phyloP scores from a whole-genome alignment of 345 rosid genomes.

The Brassica incana region DNA sequence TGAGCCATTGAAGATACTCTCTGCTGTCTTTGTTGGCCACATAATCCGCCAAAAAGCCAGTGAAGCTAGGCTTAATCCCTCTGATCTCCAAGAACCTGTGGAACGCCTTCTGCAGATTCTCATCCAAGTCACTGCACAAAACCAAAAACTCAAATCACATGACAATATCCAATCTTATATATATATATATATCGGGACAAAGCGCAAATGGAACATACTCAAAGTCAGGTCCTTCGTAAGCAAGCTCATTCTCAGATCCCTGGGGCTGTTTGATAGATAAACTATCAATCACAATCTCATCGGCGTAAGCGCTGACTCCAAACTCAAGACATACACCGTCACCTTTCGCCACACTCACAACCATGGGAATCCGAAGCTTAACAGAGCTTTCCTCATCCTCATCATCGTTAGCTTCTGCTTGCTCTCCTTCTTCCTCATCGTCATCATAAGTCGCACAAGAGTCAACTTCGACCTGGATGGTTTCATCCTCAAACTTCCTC shows the following conservation, averaged over 20 bases:
- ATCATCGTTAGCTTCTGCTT: constrained; percentile 6
- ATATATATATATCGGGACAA: neutral
- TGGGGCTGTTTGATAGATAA: constrained; percentile 48
- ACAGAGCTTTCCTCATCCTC: constrained; percentile 17
- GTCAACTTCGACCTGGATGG: constrained; percentile 61
- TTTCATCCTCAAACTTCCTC: constrained; percentile 51
- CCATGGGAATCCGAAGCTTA: constrained; percentile 48
- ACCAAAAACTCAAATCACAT: constrained; percentile 22
- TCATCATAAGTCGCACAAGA: constrained; percentile 31
- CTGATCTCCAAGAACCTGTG: constrained; percentile 62
- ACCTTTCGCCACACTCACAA: constrained; percentile 52
- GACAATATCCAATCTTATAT: neutral
- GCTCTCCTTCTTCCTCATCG: constrained; percentile 30
- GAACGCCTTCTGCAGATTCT: constrained; percentile 69
- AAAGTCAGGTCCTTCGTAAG: constrained; percentile 78
- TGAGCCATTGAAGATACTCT: constrained; percentile 67
- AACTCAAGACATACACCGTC: constrained; percentile 52
- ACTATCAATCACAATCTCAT: constrained; percentile 61
- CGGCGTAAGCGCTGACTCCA: constrained; percentile 53
- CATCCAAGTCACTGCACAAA: constrained; percentile 63
- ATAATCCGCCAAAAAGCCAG: constrained; percentile 49
- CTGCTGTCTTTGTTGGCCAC: constrained; percentile 57
- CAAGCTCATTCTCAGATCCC: constrained; percentile 44
- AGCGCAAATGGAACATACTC: constrained; percentile 39
- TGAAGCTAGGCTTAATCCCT: constrained; percentile 56